Evolutionary conservation across 495 filamentous ascomycete species (phyloP).

Genomic region (Neurospora cerealis): DNA sequence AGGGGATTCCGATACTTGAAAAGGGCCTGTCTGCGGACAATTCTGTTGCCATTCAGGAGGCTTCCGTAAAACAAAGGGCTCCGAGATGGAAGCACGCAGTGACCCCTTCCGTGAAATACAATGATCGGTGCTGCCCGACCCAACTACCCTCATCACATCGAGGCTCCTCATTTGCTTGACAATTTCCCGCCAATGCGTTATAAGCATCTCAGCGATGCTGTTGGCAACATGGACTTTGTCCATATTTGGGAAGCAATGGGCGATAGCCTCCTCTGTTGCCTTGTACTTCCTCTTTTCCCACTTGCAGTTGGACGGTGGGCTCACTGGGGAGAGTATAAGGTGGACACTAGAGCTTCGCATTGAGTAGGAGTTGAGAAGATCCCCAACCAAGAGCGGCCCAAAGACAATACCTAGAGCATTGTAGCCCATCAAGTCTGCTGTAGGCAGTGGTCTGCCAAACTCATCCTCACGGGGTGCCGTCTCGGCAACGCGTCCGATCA

Average conservation of each 20-base stretch:
- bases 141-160: slow-evolving; percentile 15
- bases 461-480: slow-evolving; percentile 36
- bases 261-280: slow-evolving; percentile 4
- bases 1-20: slow-evolving; percentile 12
- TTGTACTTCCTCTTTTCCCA: slow-evolving; percentile 23
- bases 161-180: slow-evolving; percentile 42
- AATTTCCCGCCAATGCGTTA: slow-evolving; percentile 48
- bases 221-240: slow-evolving; percentile 44
- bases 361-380: slow-evolving; percentile 37
- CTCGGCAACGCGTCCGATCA: slow-evolving; percentile 45
- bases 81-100: slow-evolving; percentile 18
- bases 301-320: slow-evolving; percentile 21
- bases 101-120: neutral
- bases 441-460: slow-evolving; percentile 34
- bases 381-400: slow-evolving; percentile 52
- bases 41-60: slow-evolving; percentile 9
- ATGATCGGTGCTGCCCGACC: neutral
- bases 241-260: slow-evolving; percentile 9
- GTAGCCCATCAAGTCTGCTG: slow-evolving; percentile 49
- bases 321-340: slow-evolving; percentile 26
- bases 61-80: slow-evolving; percentile 12
- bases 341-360: slow-evolving; percentile 29
- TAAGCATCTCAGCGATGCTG: slow-evolving; percentile 47
- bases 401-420: slow-evolving; percentile 53
- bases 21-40: neutral